Evolutionary conservation across 2,329 filamentous ascomycete genomes (phyloP).

Genomic region (Cladobotryum mycophilum): DNA sequence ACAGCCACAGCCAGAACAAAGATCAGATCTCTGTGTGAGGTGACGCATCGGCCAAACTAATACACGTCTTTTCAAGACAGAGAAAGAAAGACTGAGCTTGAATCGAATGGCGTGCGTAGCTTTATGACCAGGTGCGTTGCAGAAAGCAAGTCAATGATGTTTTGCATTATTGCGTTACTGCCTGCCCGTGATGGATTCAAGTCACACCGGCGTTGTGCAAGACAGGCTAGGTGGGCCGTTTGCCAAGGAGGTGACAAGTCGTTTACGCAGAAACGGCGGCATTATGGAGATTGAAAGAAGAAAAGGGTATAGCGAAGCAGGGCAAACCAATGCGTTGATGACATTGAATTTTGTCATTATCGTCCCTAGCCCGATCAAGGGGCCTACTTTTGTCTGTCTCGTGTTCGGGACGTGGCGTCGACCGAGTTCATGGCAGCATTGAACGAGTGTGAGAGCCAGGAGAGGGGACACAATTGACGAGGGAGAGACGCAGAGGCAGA

Average conservation of each 20-base stretch:
- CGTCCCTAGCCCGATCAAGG: neutral
- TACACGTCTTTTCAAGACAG: neutral
- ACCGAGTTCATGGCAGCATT: neutral
- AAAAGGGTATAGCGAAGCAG: neutral
- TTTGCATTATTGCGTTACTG: constrained; percentile 11
- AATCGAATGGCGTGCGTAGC: constrained; percentile 1
- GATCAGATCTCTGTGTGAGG: constrained; percentile 15
- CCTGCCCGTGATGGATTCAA: neutral
- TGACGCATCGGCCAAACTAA: constrained; percentile 6
- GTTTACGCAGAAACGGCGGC: constrained; percentile 2
- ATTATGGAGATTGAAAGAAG: constrained; percentile 4
- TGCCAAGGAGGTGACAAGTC: neutral
- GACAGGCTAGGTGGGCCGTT: constrained; percentile 9
- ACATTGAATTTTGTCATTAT: neutral
- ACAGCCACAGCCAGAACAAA: constrained; percentile 1
- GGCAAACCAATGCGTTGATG: neutral
- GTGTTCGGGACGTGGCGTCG: neutral
- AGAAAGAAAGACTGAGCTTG: neutral
- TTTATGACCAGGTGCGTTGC: constrained; percentile 1
- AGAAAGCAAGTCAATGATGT: constrained; percentile 6
- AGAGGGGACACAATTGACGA: neutral
- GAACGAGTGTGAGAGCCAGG: neutral
- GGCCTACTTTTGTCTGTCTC: neutral
- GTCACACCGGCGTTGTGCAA: constrained; percentile 1
- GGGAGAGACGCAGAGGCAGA: neutral